Evolutionary conservation across 306 rosid species (phyloP).

Genomic region (Nissolia schottii): DNA sequence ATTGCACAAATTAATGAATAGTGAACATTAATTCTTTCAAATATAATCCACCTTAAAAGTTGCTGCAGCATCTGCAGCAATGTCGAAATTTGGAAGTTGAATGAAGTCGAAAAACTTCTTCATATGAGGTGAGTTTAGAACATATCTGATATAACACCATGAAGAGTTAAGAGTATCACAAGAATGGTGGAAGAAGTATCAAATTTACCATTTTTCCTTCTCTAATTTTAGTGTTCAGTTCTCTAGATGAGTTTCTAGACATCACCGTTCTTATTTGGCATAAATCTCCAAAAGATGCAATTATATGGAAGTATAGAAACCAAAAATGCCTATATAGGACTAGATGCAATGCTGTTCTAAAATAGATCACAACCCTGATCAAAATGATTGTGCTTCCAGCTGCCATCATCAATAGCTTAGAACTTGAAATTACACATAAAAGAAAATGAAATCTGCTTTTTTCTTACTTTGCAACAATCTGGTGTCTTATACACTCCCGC

Average conservation of each 20-base stretch:
- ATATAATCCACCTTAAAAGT: conserved; percentile 74
- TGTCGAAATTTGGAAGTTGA: conserved; percentile 94
- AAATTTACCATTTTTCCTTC: background rate
- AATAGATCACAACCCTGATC: background rate
- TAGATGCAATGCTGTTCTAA: background rate
- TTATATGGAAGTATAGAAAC: conserved; percentile 13
- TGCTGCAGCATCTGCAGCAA: conserved; percentile 99
- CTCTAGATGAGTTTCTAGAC: background rate
- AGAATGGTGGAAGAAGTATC: background rate
- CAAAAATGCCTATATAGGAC: background rate
- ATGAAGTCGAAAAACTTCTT: conserved; percentile 90
- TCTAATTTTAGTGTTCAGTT: background rate
- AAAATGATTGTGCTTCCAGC: conserved; percentile 1
- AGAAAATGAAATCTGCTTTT: conserved; percentile 12
- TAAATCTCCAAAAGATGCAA: conserved; percentile 10
- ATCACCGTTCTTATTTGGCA: conserved; percentile 19
- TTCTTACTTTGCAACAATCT: conserved; percentile 87
- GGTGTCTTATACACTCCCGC: conserved; percentile 99
- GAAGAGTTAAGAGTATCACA: conserved; percentile 9
- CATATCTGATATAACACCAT: conserved; percentile 67
- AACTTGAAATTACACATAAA: background rate
- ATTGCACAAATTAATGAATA: background rate
- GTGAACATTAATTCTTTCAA: background rate
- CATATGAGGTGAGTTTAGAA: conserved; percentile 82
- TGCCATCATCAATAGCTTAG: background rate